Percentiles rank a stretch among this genome's conserved stretches.
phyloP scores from a whole-genome alignment of 2,329 filamentous ascomycete species.

The Curvularia spicifera region DNA sequence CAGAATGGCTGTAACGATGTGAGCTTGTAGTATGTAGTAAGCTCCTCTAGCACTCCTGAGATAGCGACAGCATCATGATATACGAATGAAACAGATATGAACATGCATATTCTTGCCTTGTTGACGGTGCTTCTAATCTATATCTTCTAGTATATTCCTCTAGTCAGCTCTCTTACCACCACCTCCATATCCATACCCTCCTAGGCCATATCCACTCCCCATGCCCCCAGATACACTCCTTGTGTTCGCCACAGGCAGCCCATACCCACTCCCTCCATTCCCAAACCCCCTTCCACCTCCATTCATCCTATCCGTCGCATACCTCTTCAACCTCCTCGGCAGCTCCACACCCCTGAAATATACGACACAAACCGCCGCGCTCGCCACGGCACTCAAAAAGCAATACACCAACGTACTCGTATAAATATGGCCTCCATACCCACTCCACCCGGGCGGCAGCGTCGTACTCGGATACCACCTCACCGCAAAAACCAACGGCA shows the following conservation, averaged over 20 bases:
- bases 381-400: slow-evolving; percentile 55
- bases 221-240: slow-evolving; percentile 47
- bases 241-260: slow-evolving; percentile 39
- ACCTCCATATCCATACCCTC: slow-evolving; percentile 54
- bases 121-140: too few relatives aligned
- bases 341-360: slow-evolving; percentile 62
- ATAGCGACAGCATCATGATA: slow-evolving; percentile 12
- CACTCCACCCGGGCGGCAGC: slow-evolving; percentile 65
- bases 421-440: slow-evolving; percentile 60
- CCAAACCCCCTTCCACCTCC: slow-evolving; percentile 49
- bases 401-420: slow-evolving; percentile 59
- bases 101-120: not conserved
- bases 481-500: slow-evolving; percentile 80
- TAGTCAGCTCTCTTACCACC: slow-evolving; percentile 53
- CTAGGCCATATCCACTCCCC: slow-evolving; percentile 49
- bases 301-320: slow-evolving; percentile 61
- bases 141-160: not conserved
- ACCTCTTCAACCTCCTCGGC: slow-evolving; percentile 60
- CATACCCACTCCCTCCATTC: slow-evolving; percentile 37
- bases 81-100: slow-evolving; percentile 11
- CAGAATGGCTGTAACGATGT: slow-evolving; percentile 15
- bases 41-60: slow-evolving; percentile 6
- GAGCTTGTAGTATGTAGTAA: slow-evolving; percentile 11
- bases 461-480: slow-evolving; percentile 83
- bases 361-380: slow-evolving; percentile 59